phyloP scores from a whole-genome alignment of 2,329 filamentous ascomycete genomes.

The Aspergillus flavus region DNA sequence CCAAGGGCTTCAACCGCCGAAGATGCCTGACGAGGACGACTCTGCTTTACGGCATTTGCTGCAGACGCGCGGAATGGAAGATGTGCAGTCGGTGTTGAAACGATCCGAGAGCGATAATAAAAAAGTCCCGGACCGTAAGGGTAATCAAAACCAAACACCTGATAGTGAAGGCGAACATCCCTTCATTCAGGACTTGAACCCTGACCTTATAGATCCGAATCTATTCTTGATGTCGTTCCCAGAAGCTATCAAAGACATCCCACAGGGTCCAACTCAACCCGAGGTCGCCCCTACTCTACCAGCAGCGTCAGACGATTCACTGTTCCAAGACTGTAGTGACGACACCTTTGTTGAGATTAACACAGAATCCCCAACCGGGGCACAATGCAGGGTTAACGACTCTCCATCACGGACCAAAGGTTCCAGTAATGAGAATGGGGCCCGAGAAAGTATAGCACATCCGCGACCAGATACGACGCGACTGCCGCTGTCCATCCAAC shows the following conservation, averaged over 20 bases:
- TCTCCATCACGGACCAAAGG: background rate
- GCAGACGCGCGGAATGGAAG: constrained; percentile 15
- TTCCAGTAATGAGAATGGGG: background rate
- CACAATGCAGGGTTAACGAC: background rate
- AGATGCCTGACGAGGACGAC: constrained; percentile 17
- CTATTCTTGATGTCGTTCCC: background rate
- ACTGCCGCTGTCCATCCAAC: background rate
- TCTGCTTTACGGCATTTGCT: constrained; percentile 14
- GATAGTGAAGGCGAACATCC: background rate
- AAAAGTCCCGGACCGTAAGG: background rate
- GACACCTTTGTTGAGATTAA: background rate
- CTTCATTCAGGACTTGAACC: background rate
- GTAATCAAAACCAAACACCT: background rate
- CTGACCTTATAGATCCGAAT: background rate
- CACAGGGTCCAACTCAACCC: background rate
- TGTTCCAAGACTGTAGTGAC: background rate
- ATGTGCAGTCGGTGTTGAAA: background rate
- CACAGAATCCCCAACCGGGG: background rate
- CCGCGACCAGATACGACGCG: background rate
- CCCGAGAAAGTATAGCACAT: background rate
- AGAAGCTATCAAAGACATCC: background rate
- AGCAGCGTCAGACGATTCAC: background rate
- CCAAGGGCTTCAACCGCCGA: constrained; percentile 20
- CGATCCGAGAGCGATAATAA: background rate
- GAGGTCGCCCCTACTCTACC: background rate